A percentile compares a stretch with the other conserved stretches of the same genome.
phyloP scores from a whole-genome alignment of 495 filamentous ascomycete genomes.

The Talaromyces adpressus region DNA sequence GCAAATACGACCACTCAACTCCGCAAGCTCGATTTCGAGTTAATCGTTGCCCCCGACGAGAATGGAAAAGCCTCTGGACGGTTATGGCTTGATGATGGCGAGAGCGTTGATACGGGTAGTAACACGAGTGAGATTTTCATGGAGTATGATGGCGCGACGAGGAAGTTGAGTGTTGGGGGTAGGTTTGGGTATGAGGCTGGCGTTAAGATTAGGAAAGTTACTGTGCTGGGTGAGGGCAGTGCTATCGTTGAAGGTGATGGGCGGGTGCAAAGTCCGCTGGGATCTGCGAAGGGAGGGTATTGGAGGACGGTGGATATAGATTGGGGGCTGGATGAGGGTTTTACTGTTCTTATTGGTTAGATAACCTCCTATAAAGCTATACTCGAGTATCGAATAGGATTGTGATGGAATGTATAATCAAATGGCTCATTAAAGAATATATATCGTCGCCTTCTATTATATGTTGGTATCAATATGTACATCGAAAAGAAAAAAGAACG shows the following conservation, averaged over 20 bases:
- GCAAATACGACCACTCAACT: conserved; percentile 69
- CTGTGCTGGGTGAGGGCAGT: background rate
- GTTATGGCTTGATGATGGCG: conserved; percentile 58
- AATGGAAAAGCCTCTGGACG: conserved; percentile 41
- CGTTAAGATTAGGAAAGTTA: background rate
- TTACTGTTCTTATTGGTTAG: background rate
- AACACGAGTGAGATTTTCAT: conserved; percentile 45
- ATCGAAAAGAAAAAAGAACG: background rate
- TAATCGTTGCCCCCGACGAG: conserved; percentile 60
- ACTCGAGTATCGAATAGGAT: too few species aligned
- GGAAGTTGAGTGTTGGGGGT: background rate
- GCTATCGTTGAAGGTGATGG: background rate
- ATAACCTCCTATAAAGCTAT: background rate
- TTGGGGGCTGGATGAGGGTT: background rate
- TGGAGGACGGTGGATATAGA: background rate
- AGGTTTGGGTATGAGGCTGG: conserved; percentile 4
- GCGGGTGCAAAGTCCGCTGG: background rate
- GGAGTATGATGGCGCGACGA: conserved; percentile 21
- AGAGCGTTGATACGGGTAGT: conserved; percentile 37
- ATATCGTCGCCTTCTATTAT: background rate
- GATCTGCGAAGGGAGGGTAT: background rate
- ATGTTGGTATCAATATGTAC: conserved; percentile 1
- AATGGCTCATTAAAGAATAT: background rate
- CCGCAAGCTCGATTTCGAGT: conserved; percentile 58
- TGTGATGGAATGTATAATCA: background rate